These are phyloP conservation scores for Fagopyrum tataricum DNA, from an alignment of 148 eudicot genomes.

Conservation along the genomic window DNA sequence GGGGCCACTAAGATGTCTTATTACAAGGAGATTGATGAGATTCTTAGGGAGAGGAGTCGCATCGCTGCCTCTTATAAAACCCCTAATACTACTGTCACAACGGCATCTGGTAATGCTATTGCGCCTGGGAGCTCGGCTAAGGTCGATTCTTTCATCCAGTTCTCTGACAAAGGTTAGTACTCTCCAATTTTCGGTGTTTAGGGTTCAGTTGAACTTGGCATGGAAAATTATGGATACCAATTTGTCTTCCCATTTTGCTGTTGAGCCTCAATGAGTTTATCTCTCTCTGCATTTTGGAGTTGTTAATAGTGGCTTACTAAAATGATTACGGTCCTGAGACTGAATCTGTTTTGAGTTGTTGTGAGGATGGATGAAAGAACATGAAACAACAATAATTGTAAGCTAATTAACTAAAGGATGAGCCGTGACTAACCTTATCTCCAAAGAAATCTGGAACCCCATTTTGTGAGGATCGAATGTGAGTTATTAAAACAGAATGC, in stretches of 20 bases:
- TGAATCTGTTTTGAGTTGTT: not conserved
- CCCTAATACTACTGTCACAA: conserved; percentile 11
- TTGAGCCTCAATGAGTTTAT: not conserved
- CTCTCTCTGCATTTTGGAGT: not conserved
- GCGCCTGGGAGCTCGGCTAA: conserved; percentile 18
- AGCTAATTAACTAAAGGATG: not conserved
- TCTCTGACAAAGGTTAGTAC: conserved; percentile 58
- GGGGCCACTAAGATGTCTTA: conserved; percentile 55
- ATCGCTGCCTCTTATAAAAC: conserved; percentile 7
- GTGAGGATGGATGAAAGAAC: not conserved
- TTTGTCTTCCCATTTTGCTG: not conserved
- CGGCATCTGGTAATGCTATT: conserved; percentile 6
- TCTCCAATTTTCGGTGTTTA: not conserved
- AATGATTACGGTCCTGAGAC: not conserved
- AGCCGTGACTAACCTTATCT: not conserved
- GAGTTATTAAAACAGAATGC: not conserved
- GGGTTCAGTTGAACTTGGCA: not conserved
- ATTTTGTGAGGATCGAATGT: not conserved
- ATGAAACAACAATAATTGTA: not conserved
- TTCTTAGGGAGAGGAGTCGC: conserved; percentile 47
- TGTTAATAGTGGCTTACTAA: not conserved
- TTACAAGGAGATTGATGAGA: conserved; percentile 76
- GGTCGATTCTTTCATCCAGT: conserved; percentile 60
- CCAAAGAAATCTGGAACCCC: not conserved
- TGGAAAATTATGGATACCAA: too few relatives aligned